Base-by-base conservation (phyloP, 176 grass and related monocot species). In the Aegilops sharonensis region DNA sequence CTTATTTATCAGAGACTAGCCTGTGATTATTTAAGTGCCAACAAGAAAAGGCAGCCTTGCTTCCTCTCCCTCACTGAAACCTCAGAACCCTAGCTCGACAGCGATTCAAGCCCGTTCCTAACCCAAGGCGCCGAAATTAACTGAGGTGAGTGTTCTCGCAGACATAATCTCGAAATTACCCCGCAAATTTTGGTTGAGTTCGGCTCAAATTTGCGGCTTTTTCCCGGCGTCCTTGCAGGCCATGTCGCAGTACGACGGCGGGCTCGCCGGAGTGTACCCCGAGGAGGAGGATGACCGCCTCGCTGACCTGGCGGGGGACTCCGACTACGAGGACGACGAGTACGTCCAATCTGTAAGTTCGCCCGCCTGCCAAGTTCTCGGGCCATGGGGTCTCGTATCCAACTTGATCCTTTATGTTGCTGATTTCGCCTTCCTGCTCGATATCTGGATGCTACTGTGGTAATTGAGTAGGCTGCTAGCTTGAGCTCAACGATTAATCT, bases 291-390 rank as follows among this genome's bases (percentile, higher is more conserved):
- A 86, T 56, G 84, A 72, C 31, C 89, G 24, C 18, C 73, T 57
- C 42, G 84, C 56, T 4, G 79, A 57, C 13, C 73, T 29, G 30
- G 73, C 87, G 87, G 78, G 48, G 5, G 73, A 87, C 25, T 90
- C 87, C 67, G 89, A 98, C 87, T 85, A 66, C 84, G 95, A 95
- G 24, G 95, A 93, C 21, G 95, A 95, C 36, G 93, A 87, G 48
- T 79, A 79, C 71, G 72, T 76, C 27, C 92, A 85, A 89, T 77
- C 83, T 83, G 95, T 98, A 95, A 64, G 85, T 54, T 47, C 21
- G 2, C 4, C 40, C 65, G 10, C 47, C 21, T 27, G 56, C 65
- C 25, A 27, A 31, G 54, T 80, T 85, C 39, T 80, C 3, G 43
- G 37, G 36, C 17, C 31, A 29, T 30, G 30, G 56, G 20, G 20